Evolutionary conservation across 148 eudicot species (phyloP), one percentile per base, ranked within the genome.

Genomic region (Fallopia convolvulus): DNA sequence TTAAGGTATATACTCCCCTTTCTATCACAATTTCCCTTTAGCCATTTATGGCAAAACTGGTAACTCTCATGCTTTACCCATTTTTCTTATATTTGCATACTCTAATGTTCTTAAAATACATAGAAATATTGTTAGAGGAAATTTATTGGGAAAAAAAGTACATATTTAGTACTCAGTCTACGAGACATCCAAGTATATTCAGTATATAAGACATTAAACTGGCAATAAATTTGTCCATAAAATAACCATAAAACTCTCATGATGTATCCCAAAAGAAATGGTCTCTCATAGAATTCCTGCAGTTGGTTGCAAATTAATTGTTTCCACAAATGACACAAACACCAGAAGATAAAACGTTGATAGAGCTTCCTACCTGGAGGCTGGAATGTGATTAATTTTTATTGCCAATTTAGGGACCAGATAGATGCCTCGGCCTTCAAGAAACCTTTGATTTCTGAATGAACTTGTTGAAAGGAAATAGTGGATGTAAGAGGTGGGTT

Each of bases 1-100:
- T 95, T 61, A 95, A 95, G 97, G 99, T 92, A 83, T 63, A 56
- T 75, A 6, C 33, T 66, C 60, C 68, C 23, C 49, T 21, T 20
- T n/a, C 70, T n/a, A 21, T 60, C 52, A 60, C 42, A 50, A 8
- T 11, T 11, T 52, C 75, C 33, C 75, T 79, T 73, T 15, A 30
- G 26, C 33, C 75, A 41, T 40, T 40, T 72, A 30, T 65, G 70
- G 17, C 30, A 65, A 65, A 65, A 55, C 70, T 65, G 70, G 70
- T 65, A 32, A 26, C 41, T 30, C 70, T 30, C 40, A 13, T 30
- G 40, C 12, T 61, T 26, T 26, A 60, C 13, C 32, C 36, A 32
- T 65, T 8, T 20, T 32, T 32, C 70, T 65, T 65, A 26, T 32
- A 3, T 2, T 4, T 65, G 18, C 6, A 32, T 65, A 12, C 12